Evolutionary conservation across 768 basidiomycete species (phyloP), one percentile per base, ranked within the genome.

Genomic region (Dacryopinax primogenitus): DNA sequence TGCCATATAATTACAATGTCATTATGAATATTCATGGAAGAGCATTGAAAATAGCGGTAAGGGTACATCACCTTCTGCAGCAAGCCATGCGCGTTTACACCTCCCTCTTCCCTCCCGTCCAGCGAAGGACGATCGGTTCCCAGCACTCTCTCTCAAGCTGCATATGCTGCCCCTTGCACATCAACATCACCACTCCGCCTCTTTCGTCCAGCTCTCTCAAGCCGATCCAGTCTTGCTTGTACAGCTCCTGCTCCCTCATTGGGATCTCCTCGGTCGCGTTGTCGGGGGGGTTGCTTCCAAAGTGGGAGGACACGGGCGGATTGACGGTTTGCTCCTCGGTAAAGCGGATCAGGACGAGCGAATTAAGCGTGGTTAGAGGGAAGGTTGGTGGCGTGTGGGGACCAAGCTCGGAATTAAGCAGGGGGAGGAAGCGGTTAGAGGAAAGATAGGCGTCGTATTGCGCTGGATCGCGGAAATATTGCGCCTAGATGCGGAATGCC

Each of bases 241-340:
- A 93, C 26, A 93, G 73, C 11, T 83, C 84, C 66, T 92, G 90
- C 63, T 68, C 36, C 73, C 78, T 81, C 88, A 93, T 87, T 1
- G 88, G 85, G 32, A 92, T 76, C 45, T 88, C 79, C 0, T 70
- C 70, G 71, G 72, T 76, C 51, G 39, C 63, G 36, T 51, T 65
- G 58, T 62, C 13, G 36, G 37, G 62, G 35, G 33, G 2, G 39
- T 11, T 45, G 16, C 63, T 41, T 4, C 88, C 90, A 74, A 93
- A 92, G 90, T 90, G 92, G 12, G 87, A 77, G 69, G 83, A 88
- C 74, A 92, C 90, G 73, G 89, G 90, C 0, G 91, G 91, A 21
- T 91, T 79, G 26, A 89, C 86, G 1, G 88, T 91, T 72, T 80
- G 78, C 72, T 92, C 91, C 65, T 84, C 74, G 0, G 81, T 77